These are phyloP conservation scores for Clonostachys sp. DNA, from an alignment of 2,329 filamentous ascomycete species.

Conservation along the genomic window DNA sequence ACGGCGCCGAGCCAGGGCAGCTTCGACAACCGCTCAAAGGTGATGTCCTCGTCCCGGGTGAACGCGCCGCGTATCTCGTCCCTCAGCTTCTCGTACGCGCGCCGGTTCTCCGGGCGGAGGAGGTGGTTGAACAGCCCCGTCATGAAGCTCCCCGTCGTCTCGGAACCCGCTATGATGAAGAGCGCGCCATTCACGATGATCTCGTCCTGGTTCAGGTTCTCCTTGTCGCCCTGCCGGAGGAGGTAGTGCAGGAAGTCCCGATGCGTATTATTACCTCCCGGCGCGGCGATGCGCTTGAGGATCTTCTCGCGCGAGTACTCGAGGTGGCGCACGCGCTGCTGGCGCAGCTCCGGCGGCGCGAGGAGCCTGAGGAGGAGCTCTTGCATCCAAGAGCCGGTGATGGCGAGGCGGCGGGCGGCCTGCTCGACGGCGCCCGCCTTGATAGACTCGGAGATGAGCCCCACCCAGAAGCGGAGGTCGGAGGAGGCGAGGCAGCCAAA, in stretches of 20 bases:
- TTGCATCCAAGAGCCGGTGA: conserved; percentile 3
- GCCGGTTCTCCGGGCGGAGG: conserved; percentile 15
- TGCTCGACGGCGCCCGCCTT: conserved; percentile 22
- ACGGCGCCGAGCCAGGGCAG: conserved; percentile 30
- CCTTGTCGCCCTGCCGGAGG: conserved; percentile 24
- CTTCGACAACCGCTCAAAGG: conserved; percentile 12
- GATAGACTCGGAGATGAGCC: conserved; percentile 13
- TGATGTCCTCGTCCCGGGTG: conserved; percentile 24
- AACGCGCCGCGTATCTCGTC: conserved; percentile 29
- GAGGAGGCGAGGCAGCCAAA: conserved; percentile 16
- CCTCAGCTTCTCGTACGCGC: conserved; percentile 20
- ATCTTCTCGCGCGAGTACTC: conserved; percentile 27
- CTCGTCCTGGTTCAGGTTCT: conserved; percentile 21
- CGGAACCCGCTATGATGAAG: conserved; percentile 22
- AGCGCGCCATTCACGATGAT: conserved; percentile 24
- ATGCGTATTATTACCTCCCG: conserved; percentile 11
- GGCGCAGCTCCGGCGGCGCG: conserved; percentile 7
- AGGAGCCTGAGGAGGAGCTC: conserved; percentile 12
- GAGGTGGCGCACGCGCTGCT: conserved; percentile 21
- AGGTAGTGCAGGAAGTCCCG: conserved; percentile 32
- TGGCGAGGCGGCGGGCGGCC: conserved; percentile 7
- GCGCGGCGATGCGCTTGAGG: conserved; percentile 14
- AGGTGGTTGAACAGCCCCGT: conserved; percentile 18
- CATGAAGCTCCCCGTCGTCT: conserved; percentile 19
- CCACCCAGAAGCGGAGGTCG: conserved; percentile 17